Conservation (phyloP, 495 filamentous ascomycete species). For the Daldinia childiae region DNA sequence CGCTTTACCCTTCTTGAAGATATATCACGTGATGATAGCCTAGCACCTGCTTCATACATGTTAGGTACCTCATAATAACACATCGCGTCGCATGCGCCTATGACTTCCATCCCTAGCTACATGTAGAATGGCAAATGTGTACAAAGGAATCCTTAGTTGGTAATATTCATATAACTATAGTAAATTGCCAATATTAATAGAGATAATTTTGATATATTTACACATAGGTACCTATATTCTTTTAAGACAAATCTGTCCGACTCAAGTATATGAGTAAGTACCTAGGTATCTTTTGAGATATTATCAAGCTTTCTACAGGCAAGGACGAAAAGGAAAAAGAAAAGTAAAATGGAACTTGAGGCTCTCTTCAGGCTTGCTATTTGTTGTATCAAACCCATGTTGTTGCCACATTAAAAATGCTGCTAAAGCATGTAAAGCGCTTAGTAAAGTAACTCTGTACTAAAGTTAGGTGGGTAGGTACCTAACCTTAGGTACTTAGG, state of each 20-base stretch:
- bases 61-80: not conserved
- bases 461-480: not conserved
- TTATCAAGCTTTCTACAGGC: not conserved
- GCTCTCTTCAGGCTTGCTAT: constrained; percentile 19
- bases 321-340: not conserved
- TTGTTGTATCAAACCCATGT: constrained; percentile 17
- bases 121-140: not conserved
- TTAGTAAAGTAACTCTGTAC: constrained; percentile 22
- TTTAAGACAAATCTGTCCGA: not conserved
- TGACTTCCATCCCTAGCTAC: not conserved
- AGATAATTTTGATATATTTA: not conserved
- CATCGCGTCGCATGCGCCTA: constrained; percentile 28
- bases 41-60: not conserved
- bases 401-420: constrained; percentile 32
- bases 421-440: constrained; percentile 30
- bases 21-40: constrained; percentile 23
- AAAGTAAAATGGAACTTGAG: constrained; percentile 15
- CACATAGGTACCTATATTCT: not conserved
- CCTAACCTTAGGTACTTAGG: too few species aligned
- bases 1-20: not conserved
- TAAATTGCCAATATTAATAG: not conserved
- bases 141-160: not conserved
- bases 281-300: not conserved
- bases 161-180: not conserved
- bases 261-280: not conserved